phyloP scores from a whole-genome alignment of 2,329 filamentous ascomycete species.

The Sporothrix schenckii region DNA sequence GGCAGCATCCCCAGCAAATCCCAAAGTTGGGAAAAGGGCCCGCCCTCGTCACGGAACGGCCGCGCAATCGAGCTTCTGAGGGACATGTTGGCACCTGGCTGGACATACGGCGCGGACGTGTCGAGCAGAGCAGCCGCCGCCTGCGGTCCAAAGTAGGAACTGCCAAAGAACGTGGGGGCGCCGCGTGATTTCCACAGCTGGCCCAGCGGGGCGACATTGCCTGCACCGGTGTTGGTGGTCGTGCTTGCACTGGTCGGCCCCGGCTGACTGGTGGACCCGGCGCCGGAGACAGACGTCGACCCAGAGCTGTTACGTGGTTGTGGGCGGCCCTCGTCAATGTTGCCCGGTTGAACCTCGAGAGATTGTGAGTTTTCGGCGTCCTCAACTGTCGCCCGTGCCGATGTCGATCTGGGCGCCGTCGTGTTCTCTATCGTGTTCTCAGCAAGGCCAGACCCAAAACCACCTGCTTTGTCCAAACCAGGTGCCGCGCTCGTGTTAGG shows the following conservation, averaged over 20 bases:
- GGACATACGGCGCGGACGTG: conserved; percentile 33
- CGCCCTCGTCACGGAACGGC: conserved; percentile 35
- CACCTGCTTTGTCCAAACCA: not conserved
- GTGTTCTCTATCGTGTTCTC: no score
- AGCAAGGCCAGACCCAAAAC: no score
- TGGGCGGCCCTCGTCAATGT: not conserved
- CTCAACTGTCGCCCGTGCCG: not conserved
- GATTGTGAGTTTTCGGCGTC: not conserved
- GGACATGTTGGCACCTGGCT: conserved; percentile 29
- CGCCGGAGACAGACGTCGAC: not conserved
- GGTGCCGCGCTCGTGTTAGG: not conserved
- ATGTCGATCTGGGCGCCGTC: no score
- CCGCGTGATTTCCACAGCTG: conserved; percentile 25
- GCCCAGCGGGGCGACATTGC: conserved; percentile 13
- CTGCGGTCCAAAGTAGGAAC: conserved; percentile 37
- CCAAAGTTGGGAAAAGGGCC: conserved; percentile 44
- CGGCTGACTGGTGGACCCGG: not conserved
- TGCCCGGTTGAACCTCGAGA: not conserved
- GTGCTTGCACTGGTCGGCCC: no score
- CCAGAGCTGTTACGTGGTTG: not conserved
- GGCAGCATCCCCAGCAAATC: conserved; percentile 47
- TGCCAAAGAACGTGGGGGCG: conserved; percentile 36
- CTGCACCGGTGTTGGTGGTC: not conserved
- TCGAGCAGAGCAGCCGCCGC: conserved; percentile 36
- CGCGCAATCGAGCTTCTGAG: conserved; percentile 1